A percentile compares a stretch with the other conserved stretches of the same genome.
These are phyloP conservation scores for Sclerotinia spermophila DNA, from an alignment of 2,329 filamentous ascomycete genomes.

Conservation along the genomic window DNA sequence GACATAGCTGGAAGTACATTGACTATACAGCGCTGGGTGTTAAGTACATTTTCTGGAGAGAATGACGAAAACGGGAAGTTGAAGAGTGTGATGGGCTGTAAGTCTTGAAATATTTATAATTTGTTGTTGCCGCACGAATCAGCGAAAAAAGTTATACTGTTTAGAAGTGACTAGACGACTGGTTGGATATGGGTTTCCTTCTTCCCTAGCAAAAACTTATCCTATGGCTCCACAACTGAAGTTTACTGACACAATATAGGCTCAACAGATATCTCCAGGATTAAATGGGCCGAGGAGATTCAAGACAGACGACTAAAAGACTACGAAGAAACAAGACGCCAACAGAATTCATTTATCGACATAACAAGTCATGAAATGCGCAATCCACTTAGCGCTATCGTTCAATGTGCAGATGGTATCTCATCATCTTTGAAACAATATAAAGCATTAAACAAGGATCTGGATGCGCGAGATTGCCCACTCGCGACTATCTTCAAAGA, in stretches of 20 bases:
- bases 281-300: conserved; percentile 57
- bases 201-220: neutral
- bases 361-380: conserved; percentile 63
- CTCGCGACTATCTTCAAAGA: conserved; percentile 48
- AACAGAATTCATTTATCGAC: conserved; percentile 80
- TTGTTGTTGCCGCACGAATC: conserved; percentile 55
- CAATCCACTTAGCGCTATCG: conserved; percentile 61
- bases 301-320: conserved; percentile 46
- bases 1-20: conserved; percentile 53
- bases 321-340: conserved; percentile 56
- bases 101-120: conserved; percentile 11
- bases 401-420: conserved; percentile 69
- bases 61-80: conserved; percentile 59
- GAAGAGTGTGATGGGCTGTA: conserved; percentile 66
- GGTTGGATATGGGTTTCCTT: too few relatives aligned
- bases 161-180: neutral
- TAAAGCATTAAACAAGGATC: conserved; percentile 32
- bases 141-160: neutral
- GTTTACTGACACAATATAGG: conserved; percentile 44
- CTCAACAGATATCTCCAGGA: conserved; percentile 78
- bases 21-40: conserved; percentile 74
- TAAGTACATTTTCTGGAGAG: conserved; percentile 74
- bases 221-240: conserved; percentile 31
- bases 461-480: conserved; percentile 28
- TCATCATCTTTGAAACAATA: conserved; percentile 42